Evolutionary conservation across 305 asterid genomes (phyloP).

Genomic region (Stenogyne calaminthoides): DNA sequence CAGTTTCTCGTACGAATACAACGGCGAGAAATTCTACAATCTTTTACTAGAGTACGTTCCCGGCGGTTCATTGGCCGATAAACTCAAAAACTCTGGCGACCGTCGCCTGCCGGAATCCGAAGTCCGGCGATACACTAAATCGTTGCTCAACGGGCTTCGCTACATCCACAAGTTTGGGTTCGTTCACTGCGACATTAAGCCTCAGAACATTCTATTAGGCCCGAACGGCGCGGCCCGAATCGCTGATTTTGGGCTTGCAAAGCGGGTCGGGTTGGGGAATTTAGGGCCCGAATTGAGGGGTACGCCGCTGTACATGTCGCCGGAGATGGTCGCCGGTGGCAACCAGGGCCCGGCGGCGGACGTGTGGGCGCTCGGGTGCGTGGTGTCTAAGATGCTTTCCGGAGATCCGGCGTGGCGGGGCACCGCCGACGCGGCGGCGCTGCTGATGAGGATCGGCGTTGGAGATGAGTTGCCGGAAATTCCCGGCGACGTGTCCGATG

Average conservation of each 20-base stretch:
- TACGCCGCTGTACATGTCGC: slow-evolving; percentile 59
- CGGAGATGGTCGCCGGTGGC: slow-evolving; percentile 53
- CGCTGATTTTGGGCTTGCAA: slow-evolving; percentile 61
- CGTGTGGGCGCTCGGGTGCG: slow-evolving; percentile 64
- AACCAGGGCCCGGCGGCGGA: slow-evolving; percentile 54
- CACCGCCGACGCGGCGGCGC: slow-evolving; percentile 45
- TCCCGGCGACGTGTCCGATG: slow-evolving; percentile 50
- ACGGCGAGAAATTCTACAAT: slow-evolving; percentile 46
- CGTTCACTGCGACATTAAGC: slow-evolving; percentile 64
- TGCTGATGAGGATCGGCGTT: slow-evolving; percentile 61
- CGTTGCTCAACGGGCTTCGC: slow-evolving; percentile 45
- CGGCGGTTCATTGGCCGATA: slow-evolving; percentile 48
- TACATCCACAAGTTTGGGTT: slow-evolving; percentile 48
- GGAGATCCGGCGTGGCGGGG: slow-evolving; percentile 56
- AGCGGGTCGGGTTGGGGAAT: slow-evolving; percentile 10
- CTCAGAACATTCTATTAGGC: slow-evolving; percentile 44
- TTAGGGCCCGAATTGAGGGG: slow-evolving; percentile 44
- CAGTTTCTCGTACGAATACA: slow-evolving; percentile 32
- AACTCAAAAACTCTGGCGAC: slow-evolving; percentile 26
- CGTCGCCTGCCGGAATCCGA: slow-evolving; percentile 38
- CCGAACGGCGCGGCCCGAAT: slow-evolving; percentile 32
- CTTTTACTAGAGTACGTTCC: slow-evolving; percentile 52
- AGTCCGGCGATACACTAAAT: slow-evolving; percentile 39
- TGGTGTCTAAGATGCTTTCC: slow-evolving; percentile 44
- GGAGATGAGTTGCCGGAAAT: slow-evolving; percentile 64